Percentiles rank a stretch among this genome's conserved stretches.
These are phyloP conservation scores for Tolypocladium inflatum DNA, from an alignment of 2,329 filamentous ascomycete species.

Conservation along the genomic window DNA sequence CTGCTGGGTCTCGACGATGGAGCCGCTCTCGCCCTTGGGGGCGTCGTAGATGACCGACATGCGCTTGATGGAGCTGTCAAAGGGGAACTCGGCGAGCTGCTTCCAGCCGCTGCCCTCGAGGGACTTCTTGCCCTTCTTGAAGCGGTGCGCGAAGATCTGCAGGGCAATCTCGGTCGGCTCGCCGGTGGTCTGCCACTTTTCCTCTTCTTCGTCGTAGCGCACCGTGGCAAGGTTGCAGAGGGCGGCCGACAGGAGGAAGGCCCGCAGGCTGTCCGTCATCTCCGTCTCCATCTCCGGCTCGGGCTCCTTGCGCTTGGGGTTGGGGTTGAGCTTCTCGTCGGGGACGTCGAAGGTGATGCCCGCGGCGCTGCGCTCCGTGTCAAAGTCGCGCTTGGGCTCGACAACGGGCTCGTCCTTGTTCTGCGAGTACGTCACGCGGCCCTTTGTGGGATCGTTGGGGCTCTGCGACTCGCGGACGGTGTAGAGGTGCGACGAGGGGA, in stretches of 20 bases:
- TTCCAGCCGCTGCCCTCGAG: constrained; percentile 47
- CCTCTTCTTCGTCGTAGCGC: constrained; percentile 41
- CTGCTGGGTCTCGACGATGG: constrained; percentile 28
- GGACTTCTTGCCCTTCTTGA: constrained; percentile 46
- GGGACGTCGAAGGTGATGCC: constrained; percentile 55
- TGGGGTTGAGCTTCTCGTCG: constrained; percentile 39
- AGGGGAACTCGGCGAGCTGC: constrained; percentile 64
- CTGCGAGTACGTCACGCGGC: constrained; percentile 38
- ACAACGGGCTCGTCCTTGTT: constrained; percentile 21
- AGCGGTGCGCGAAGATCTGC: constrained; percentile 65
- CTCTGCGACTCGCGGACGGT: constrained; percentile 52
- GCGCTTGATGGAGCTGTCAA: constrained; percentile 68
- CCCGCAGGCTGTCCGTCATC: constrained; percentile 39
- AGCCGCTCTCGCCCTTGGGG: constrained; percentile 28
- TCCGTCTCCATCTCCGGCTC: constrained; percentile 28
- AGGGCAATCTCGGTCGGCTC: constrained; percentile 70
- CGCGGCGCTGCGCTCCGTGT: constrained; percentile 49
- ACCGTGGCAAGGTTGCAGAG: constrained; percentile 59
- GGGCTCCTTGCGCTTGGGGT: constrained; percentile 20
- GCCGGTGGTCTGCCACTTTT: constrained; percentile 56
- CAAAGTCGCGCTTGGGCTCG: constrained; percentile 42
- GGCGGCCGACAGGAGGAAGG: constrained; percentile 46
- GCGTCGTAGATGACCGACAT: constrained; percentile 67
- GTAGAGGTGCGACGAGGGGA: constrained; percentile 47
- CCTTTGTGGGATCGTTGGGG: constrained; percentile 52